These are phyloP conservation scores for Cystobasidium slooffiae DNA, from an alignment of 1,284 basidiomycete species.

Conservation along the genomic window DNA sequence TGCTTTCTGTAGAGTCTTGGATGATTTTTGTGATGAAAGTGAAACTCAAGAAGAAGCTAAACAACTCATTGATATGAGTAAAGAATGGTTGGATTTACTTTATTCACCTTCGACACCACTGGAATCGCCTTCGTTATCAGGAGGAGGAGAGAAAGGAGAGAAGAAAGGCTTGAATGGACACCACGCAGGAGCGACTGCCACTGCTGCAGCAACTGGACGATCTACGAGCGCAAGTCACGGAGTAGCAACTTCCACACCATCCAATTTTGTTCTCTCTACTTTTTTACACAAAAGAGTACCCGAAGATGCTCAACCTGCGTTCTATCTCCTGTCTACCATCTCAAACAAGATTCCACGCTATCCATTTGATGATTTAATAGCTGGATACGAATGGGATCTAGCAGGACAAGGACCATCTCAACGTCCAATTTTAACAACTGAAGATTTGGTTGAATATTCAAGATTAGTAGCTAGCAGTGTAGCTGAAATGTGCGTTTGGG, in stretches of 20 bases:
- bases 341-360: conserved; percentile 56
- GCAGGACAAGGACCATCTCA: conserved; percentile 12
- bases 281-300: conserved; percentile 48
- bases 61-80: conserved; percentile 43
- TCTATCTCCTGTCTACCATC: conserved; percentile 57
- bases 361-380: conserved; percentile 58
- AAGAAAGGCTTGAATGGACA: too few relatives aligned
- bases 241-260: conserved; percentile 25
- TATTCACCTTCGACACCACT: conserved; percentile 37
- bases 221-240: neutral
- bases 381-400: conserved; percentile 58
- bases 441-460: conserved; percentile 59
- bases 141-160: neutral
- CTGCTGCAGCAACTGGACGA: neutral
- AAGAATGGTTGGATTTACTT: conserved; percentile 41
- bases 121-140: neutral
- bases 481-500: conserved; percentile 59
- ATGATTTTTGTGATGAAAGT: conserved; percentile 55
- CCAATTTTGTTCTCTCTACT: conserved; percentile 44
- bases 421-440: conserved; percentile 56
- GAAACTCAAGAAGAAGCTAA: conserved; percentile 45
- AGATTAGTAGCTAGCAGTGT: conserved; percentile 59
- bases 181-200: too few relatives aligned
- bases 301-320: conserved; percentile 52
- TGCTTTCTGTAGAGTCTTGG: conserved; percentile 53